Percentiles rank a stretch among this genome's conserved stretches.
Conservation (phyloP, 2,329 filamentous ascomycete species). For the Herpomyces periplanetae region DNA sequence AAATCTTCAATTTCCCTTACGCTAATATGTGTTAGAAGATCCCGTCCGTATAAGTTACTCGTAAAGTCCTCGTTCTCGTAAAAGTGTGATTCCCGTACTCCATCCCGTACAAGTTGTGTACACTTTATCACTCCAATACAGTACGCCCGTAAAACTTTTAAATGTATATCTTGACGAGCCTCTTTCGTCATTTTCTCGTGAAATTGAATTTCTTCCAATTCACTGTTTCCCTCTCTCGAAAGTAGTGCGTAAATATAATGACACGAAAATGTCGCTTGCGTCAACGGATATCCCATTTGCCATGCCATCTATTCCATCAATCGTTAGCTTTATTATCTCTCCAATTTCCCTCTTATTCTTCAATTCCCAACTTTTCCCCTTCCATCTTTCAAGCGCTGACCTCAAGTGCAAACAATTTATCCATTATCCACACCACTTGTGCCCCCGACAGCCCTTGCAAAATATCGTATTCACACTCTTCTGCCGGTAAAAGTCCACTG, state of each 20-base stretch:
- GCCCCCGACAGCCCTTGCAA: slow-evolving; percentile 23
- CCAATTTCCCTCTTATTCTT: too few species aligned
- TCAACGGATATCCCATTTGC: slow-evolving; percentile 79
- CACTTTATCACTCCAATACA: slow-evolving; percentile 49
- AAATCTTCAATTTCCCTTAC: slow-evolving; percentile 14
- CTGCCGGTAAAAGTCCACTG: slow-evolving; percentile 39
- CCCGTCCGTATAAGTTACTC: slow-evolving; percentile 51
- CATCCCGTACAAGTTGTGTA: slow-evolving; percentile 34
- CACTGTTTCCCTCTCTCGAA: slow-evolving; percentile 22
- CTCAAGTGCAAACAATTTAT: slow-evolving; percentile 62
- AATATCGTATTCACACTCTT: slow-evolving; percentile 45
- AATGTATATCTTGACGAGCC: slow-evolving; percentile 4
- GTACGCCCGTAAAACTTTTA: slow-evolving; percentile 30
- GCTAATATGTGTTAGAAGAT: slow-evolving; percentile 23
- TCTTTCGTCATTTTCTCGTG: slow-evolving; percentile 4
- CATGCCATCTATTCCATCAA: slow-evolving; percentile 91
- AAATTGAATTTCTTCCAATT: slow-evolving; percentile 20
- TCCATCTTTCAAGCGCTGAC: slow-evolving; percentile 15
- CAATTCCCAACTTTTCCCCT: too few species aligned
- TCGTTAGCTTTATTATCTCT: too few species aligned
- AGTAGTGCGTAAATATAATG: slow-evolving; percentile 55
- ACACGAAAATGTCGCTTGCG: slow-evolving; percentile 73
- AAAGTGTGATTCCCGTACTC: slow-evolving; percentile 44
- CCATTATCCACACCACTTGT: slow-evolving; percentile 68
- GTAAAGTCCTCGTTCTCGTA: slow-evolving; percentile 98